Base-by-base conservation (phyloP, 2,329 filamentous ascomycete species). In the Colletotrichum chrysophilum region DNA sequence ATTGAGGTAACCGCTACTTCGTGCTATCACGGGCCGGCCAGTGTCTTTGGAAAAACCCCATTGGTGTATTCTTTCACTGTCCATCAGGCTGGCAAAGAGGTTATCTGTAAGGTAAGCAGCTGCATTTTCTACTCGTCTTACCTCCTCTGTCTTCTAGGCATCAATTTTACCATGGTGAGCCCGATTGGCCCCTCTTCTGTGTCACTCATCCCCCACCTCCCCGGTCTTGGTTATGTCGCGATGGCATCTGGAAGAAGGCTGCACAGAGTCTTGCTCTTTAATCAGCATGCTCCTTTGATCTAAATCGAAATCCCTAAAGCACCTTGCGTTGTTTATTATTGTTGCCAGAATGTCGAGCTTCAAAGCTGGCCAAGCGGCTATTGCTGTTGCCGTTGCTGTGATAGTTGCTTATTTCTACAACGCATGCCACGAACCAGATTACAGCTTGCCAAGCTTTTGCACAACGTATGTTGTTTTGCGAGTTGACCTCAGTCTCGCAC, bases 101-200 rank as follows among this genome's bases (percentile, higher is more conserved):
- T 14, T 65, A 16, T 74, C 65, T 65, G 43, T 65, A 55, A 60
- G 64, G 62, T 76, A 65, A 76, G 74, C 58, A 58, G 58, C 43
- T 74, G 58, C 58, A n/a, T 26, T 48, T 68, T 43, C 32, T 38
- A 36, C 52, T 7, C 58, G 32, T 74, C 56, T 69, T 36, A 64
- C 28, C 43, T n/a, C 34, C 21, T 68, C 26, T 68, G 28, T 34
- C 64, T 61, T 36, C 13, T 36, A n/a, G 64, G 38, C 32, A 13
- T 60, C 30, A n/a, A 34, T 52, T 52, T 34, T 18, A 13, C 26
- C 26, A 18, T n/a, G 30, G 52, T 58, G 18, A 24, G n/a, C 34
- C 73, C 43, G 68, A 69, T 75, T 75, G 73, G 73, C 48, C 26
- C 43, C 14, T 32, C 28, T 56, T 28, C n/a, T 48, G n/a, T 28